These are phyloP conservation scores for Chalciporus sp. DNA, from an alignment of 1,284 basidiomycete species.

Conservation along the genomic window DNA sequence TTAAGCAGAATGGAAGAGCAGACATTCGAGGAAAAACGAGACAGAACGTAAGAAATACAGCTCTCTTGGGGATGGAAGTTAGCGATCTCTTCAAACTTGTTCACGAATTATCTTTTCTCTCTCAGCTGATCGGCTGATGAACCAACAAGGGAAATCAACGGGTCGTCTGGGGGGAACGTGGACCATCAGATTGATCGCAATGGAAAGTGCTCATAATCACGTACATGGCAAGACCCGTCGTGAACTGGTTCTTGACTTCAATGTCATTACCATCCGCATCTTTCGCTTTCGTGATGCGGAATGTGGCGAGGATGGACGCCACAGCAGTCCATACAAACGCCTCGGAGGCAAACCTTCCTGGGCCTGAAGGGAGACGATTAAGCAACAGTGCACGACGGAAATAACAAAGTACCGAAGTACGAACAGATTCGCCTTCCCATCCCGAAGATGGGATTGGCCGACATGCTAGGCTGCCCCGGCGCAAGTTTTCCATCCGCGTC, in stretches of 20 bases:
- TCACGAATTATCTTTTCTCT: slow-evolving; percentile 13
- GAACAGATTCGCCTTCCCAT: slow-evolving; percentile 39
- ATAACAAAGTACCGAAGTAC: background rate
- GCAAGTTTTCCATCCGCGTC: slow-evolving; percentile 17
- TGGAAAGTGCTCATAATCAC: background rate
- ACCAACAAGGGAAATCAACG: slow-evolving; percentile 25
- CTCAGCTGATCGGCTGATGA: slow-evolving; percentile 22
- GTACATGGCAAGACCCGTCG: slow-evolving; percentile 22
- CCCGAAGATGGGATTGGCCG: slow-evolving; percentile 42
- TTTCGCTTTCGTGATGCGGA: slow-evolving; percentile 39
- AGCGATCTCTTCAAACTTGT: background rate
- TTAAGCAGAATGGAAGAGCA: background rate
- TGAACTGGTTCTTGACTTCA: slow-evolving; percentile 35
- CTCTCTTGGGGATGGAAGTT: background rate
- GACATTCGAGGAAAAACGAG: background rate
- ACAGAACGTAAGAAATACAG: background rate
- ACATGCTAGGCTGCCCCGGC: slow-evolving; percentile 29
- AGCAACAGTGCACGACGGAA: background rate
- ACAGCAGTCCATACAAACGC: slow-evolving; percentile 24
- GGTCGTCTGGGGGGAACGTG: slow-evolving; percentile 18
- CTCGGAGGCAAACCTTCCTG: slow-evolving; percentile 29
- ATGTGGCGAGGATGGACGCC: slow-evolving; percentile 41
- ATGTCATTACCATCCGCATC: slow-evolving; percentile 37
- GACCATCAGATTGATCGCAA: background rate
- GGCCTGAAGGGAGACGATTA: slow-evolving; percentile 21